phyloP scores from a whole-genome alignment of 768 basidiomycete genomes.

The Leccinum obscurum region DNA sequence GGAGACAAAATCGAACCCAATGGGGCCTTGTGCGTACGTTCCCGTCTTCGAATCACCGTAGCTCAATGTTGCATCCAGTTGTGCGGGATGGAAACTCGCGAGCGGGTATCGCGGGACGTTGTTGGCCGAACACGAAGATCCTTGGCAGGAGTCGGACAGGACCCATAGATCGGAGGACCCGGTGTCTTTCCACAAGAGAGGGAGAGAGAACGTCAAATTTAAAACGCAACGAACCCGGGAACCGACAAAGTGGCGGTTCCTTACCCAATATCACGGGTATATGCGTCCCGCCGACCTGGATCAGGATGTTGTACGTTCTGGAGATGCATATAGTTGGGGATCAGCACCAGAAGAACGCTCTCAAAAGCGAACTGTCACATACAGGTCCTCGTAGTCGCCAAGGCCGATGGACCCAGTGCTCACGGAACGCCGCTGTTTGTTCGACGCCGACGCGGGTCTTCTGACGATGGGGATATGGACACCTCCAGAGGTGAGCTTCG shows the following conservation, averaged over 20 bases:
- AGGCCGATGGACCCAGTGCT: constrained; percentile 47
- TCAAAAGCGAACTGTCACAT: constrained; percentile 43
- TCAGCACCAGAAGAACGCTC: constrained; percentile 1
- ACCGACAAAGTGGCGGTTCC: not conserved
- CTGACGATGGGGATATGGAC: constrained; percentile 28
- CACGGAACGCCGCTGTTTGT: constrained; percentile 11
- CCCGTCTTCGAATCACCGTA: constrained; percentile 76
- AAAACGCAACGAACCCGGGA: not conserved
- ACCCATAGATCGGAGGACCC: constrained; percentile 82
- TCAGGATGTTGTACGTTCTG: constrained; percentile 65
- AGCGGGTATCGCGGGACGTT: constrained; percentile 50
- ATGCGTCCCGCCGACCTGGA: constrained; percentile 53
- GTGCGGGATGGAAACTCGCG: constrained; percentile 45
- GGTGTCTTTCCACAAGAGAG: constrained; percentile 48
- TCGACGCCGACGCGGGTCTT: not conserved
- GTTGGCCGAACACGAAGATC: constrained; percentile 37
- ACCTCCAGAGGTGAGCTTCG: constrained; percentile 16
- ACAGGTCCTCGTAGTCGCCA: constrained; percentile 45
- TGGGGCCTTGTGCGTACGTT: constrained; percentile 63
- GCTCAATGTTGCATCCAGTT: constrained; percentile 47
- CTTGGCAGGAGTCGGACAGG: constrained; percentile 54
- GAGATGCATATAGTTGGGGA: not conserved
- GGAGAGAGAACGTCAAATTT: constrained; percentile 3
- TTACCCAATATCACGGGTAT: constrained; percentile 63
- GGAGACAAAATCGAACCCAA: constrained; percentile 58